Conservation (phyloP, 1,284 basidiomycete genomes). For the Pisolithus thermaeus region DNA sequence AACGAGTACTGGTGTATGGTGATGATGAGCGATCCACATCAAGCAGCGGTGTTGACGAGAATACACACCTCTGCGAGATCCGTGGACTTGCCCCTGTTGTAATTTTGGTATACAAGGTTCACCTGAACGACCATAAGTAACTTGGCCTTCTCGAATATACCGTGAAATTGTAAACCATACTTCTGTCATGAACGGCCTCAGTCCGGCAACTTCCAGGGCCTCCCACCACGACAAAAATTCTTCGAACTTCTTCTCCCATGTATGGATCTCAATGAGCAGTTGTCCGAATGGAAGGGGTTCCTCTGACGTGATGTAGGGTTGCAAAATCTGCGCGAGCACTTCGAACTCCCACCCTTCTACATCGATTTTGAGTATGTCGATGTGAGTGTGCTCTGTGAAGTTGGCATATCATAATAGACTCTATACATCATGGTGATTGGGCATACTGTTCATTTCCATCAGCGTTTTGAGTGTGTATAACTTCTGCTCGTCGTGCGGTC, state of each 20-base stretch:
- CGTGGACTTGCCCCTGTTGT: slow-evolving; percentile 46
- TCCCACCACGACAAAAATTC: slow-evolving; percentile 50
- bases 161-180: slow-evolving; percentile 20
- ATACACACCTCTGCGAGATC: slow-evolving; percentile 53
- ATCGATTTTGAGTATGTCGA: slow-evolving; percentile 53
- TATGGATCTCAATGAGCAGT: slow-evolving; percentile 51
- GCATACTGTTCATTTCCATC: slow-evolving; percentile 51
- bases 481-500: slow-evolving; percentile 35
- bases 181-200: slow-evolving; percentile 53
- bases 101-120: slow-evolving; percentile 64
- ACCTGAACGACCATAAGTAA: slow-evolving; percentile 31
- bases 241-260: slow-evolving; percentile 47
- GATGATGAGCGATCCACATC: background rate
- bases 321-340: slow-evolving; percentile 38
- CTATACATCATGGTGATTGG: background rate
- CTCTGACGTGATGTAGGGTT: slow-evolving; percentile 36
- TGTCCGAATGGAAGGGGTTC: slow-evolving; percentile 50
- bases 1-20: slow-evolving; percentile 41
- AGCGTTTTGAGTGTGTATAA: slow-evolving; percentile 56
- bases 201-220: slow-evolving; percentile 47
- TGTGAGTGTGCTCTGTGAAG: slow-evolving; percentile 45
- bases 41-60: background rate
- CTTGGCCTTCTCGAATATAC: no score
- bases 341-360: slow-evolving; percentile 53
- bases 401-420: no score